A percentile compares a stretch with the other conserved stretches of the same genome.
Evolutionary conservation across 2,329 filamentous ascomycete genomes (phyloP).

Genomic region (Claviceps purpurea): DNA sequence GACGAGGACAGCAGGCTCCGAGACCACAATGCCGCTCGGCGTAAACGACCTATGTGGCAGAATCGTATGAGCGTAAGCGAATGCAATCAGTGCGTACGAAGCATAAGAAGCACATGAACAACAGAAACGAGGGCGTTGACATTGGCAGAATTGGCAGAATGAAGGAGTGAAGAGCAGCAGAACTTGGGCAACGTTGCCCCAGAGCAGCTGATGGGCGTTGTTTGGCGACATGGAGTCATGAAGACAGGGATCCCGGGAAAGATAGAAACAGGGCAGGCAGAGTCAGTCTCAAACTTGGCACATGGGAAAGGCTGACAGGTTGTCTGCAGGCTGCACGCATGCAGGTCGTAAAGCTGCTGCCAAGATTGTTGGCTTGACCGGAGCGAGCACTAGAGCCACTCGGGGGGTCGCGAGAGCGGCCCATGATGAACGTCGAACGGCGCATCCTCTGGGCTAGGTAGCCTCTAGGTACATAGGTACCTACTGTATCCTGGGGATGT

Average conservation of each 20-base stretch:
- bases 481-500: too few species aligned
- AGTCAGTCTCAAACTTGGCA: not conserved
- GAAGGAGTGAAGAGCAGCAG: not conserved
- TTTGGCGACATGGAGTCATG: not conserved
- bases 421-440: too few species aligned
- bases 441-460: too few species aligned
- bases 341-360: slow-evolving; percentile 2
- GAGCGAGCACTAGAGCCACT: not conserved
- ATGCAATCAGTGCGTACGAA: not conserved
- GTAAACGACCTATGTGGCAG: not conserved
- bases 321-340: not conserved
- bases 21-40: not conserved
- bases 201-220: not conserved
- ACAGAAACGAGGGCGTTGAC: not conserved
- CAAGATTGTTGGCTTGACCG: not conserved
- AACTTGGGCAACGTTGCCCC: not conserved
- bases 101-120: not conserved
- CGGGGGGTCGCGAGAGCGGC: not conserved
- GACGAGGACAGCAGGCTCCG: not conserved
- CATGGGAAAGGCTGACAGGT: not conserved
- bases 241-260: not conserved
- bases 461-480: too few species aligned
- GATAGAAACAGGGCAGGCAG: not conserved
- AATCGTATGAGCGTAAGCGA: not conserved
- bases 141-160: not conserved